Base-by-base conservation (phyloP, 768 basidiomycete species). In the Auricularia auricula-judae region DNA sequence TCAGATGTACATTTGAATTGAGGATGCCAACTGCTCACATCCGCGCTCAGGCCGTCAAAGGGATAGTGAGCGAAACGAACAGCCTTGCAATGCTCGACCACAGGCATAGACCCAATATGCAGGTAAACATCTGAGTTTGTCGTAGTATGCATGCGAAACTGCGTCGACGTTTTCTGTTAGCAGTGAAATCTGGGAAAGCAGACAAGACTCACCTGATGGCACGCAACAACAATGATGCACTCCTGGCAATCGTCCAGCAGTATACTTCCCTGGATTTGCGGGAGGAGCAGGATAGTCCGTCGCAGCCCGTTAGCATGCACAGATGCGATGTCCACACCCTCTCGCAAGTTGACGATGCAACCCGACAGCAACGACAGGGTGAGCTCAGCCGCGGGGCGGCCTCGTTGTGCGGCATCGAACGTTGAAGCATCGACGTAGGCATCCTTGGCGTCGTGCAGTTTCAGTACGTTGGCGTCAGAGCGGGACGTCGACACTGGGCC, bases 61-160 rank as follows among this genome's bases (percentile, higher is more conserved):
- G 91, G 89, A 72, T 91, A 94, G 1, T 72, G 67, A 2, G 83
- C 76, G 68, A 96, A 93, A 4, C 80, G 76, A 58, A 94, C 82
- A 0, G 69, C 68, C 0, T 76, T 76, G 69, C 86, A 93, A 66
- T 87, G 79, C 70, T 96, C 93, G 54, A 95, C 91, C 73, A 92
- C 80, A 1, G 93, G 92, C 56, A 86, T 84, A 3, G 91, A 91
- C 3, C 75, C 71, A 11, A 86, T 83, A 4, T 82, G 76, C 2
- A 95, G 79, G 68, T 88, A 86, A 2, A 93, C 81, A 61, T 85
- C 83, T 0, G 87, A 82, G 8, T 77, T 66, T 0, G 71, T 78
- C 1, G 93, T 92, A 21, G 81, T 79, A 72, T 95, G 93, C 84
- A 96, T 93, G 54, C 93, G 86, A 71, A 93, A 93, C 93, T 96